phyloP scores from a whole-genome alignment of 2,329 filamentous ascomycete species.

The Drechmeria coniospora region DNA sequence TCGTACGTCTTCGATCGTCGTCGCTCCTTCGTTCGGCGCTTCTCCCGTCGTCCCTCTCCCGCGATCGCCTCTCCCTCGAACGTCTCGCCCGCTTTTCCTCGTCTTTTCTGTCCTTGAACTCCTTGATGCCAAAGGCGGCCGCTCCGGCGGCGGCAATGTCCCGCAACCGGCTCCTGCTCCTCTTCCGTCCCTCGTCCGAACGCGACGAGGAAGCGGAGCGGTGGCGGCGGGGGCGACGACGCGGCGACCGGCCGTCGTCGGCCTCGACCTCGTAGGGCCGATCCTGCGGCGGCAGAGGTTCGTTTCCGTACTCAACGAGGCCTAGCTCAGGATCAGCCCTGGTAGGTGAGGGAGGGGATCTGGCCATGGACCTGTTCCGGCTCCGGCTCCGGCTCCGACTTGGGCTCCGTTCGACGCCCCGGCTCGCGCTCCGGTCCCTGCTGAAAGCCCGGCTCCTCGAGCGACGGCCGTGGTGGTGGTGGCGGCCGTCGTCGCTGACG shows the following conservation, averaged over 20 bases:
- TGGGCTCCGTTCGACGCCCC: constrained; percentile 24
- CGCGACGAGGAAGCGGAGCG: constrained; percentile 19
- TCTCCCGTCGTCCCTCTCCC: constrained; percentile 13
- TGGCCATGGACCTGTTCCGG: constrained; percentile 36
- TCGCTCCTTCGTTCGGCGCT: constrained; percentile 12
- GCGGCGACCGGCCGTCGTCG: constrained; percentile 25
- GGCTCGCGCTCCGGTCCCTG: constrained; percentile 14
- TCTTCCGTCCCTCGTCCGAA: constrained; percentile 23
- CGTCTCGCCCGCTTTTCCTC: constrained; percentile 21
- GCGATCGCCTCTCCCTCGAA: constrained; percentile 19
- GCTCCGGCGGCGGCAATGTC: constrained; percentile 43
- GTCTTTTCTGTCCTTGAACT: constrained; percentile 36
- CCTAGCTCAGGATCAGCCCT: constrained; percentile 51
- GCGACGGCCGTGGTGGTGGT: constrained; percentile 19
- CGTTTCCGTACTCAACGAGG: constrained; percentile 51
- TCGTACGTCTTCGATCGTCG: too few species aligned
- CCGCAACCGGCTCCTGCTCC: constrained; percentile 38
- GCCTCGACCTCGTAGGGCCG: constrained; percentile 32
- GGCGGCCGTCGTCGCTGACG: constrained; percentile 19
- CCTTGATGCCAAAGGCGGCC: constrained; percentile 47
- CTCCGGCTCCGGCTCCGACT: constrained; percentile 15
- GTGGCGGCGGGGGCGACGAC: constrained; percentile 22
- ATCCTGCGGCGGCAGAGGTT: constrained; percentile 33
- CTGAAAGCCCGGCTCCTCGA: constrained; percentile 16
- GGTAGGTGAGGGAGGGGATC: constrained; percentile 33